These are phyloP conservation scores for Globisporangium yorkense DNA, from an alignment of 352 stramenopile genomes.

Conservation along the genomic window DNA sequence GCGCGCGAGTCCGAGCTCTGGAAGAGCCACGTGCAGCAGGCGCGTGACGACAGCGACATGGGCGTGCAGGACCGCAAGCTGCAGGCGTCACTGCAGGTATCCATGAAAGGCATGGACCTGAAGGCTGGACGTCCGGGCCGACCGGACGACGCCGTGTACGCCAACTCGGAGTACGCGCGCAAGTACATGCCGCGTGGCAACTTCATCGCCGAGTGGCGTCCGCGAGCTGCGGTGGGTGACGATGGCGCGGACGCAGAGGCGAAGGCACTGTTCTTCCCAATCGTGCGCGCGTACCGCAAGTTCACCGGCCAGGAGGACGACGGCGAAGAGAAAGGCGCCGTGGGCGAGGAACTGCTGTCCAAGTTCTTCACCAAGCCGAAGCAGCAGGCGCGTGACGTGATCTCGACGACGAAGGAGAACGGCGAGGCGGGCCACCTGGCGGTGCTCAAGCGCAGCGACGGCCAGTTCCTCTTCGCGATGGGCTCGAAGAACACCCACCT, in stretches of 20 bases:
- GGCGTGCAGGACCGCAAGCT: conserved; percentile 34
- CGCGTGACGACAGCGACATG: conserved; percentile 25
- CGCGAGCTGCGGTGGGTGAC: not conserved
- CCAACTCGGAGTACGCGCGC: conserved; percentile 52
- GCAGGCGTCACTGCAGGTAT: conserved; percentile 27
- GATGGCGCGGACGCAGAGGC: not conserved
- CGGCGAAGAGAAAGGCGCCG: conserved; percentile 28
- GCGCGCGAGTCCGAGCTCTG: conserved; percentile 32
- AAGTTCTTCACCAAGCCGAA: conserved; percentile 76
- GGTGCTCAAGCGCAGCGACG: conserved; percentile 61
- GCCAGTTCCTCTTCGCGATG: conserved; percentile 60
- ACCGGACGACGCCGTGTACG: conserved; percentile 71
- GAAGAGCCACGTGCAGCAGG: conserved; percentile 34
- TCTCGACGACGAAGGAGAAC: conserved; percentile 78
- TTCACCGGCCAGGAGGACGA: conserved; percentile 82
- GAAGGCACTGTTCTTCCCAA: conserved; percentile 31
- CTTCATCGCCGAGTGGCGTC: conserved; percentile 51
- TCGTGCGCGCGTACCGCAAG: conserved; percentile 73
- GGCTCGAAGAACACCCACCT: conserved; percentile 84
- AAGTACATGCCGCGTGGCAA: conserved; percentile 69
- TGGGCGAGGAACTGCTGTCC: conserved; percentile 34
- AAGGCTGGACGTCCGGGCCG: conserved; percentile 56
- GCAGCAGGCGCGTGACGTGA: conserved; percentile 36
- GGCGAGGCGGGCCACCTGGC: conserved; percentile 68
- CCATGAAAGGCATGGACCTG: conserved; percentile 41